Evolutionary conservation across 768 basidiomycete genomes (phyloP).

Genomic region (Tephrocybe sp.): DNA sequence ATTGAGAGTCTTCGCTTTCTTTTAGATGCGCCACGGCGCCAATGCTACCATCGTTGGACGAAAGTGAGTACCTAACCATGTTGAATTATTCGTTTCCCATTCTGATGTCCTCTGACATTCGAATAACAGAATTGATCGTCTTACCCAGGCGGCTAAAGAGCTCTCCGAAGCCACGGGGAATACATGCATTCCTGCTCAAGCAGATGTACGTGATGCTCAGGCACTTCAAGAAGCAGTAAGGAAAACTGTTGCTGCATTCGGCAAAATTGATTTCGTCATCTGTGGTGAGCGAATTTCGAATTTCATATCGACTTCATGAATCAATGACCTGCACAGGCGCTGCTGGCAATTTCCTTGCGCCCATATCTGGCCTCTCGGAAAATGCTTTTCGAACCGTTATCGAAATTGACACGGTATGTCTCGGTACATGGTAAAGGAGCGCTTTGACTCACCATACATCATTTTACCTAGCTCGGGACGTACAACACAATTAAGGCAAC

Average conservation of each 20-base stretch:
- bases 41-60: slow-evolving; percentile 81
- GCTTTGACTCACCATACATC: too few relatives aligned
- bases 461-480: slow-evolving; percentile 89
- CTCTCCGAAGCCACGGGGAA: slow-evolving; percentile 69
- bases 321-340: slow-evolving; percentile 52
- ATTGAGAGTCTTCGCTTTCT: background rate
- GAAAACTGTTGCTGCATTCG: slow-evolving; percentile 71
- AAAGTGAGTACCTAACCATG: slow-evolving; percentile 52
- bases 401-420: slow-evolving; percentile 84
- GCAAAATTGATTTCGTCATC: slow-evolving; percentile 91
- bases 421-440: background rate
- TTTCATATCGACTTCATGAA: too few relatives aligned
- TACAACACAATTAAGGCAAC: slow-evolving; percentile 96
- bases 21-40: slow-evolving; percentile 81
- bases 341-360: slow-evolving; percentile 93
- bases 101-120: background rate
- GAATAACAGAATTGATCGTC: slow-evolving; percentile 58
- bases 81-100: background rate
- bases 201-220: slow-evolving; percentile 79
- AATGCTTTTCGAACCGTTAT: slow-evolving; percentile 92
- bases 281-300: slow-evolving; percentile 66
- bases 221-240: slow-evolving; percentile 73
- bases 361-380: slow-evolving; percentile 78
- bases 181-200: slow-evolving; percentile 68
- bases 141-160: slow-evolving; percentile 66